A percentile compares a stretch with the other conserved stretches of the same genome.
phyloP scores from a whole-genome alignment of 306 rosid species.

The Glycine soja region DNA sequence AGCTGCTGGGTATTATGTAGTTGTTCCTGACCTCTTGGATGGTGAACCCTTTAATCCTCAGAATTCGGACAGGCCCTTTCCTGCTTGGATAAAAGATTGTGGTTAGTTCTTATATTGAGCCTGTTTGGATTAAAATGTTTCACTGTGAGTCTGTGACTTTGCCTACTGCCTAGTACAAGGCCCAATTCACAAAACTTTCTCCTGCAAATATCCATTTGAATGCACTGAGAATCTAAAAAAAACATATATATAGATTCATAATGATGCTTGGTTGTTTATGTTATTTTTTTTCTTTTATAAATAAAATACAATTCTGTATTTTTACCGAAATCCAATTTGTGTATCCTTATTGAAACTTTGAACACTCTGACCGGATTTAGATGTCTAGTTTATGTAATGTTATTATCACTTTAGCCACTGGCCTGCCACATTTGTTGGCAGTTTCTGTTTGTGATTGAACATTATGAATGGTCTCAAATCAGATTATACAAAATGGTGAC shows the following conservation, averaged over 20 bases:
- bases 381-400: background rate
- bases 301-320: background rate
- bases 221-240: background rate
- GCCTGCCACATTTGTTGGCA: conserved; percentile 33
- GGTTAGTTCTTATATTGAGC: conserved; percentile 55
- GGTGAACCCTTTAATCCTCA: conserved; percentile 67
- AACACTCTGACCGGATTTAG: conserved; percentile 15
- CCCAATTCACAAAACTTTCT: background rate
- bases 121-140: background rate
- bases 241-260: background rate
- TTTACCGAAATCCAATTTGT: conserved; percentile 29
- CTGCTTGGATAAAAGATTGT: conserved; percentile 64
- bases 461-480: background rate
- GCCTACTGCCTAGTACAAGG: too few species aligned
- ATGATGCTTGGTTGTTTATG: background rate
- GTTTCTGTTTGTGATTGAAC: conserved; percentile 22
- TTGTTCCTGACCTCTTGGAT: conserved; percentile 72
- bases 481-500: background rate
- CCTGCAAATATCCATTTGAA: background rate
- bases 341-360: background rate
- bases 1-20: conserved; percentile 77
- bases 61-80: conserved; percentile 47
- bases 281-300: background rate
- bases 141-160: too few species aligned
- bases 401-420: background rate